A percentile compares a stretch with the other conserved stretches of the same genome.
Evolutionary conservation across 495 filamentous ascomycete genomes (phyloP).

Genomic region (Symbiotaphrina buchneri): DNA sequence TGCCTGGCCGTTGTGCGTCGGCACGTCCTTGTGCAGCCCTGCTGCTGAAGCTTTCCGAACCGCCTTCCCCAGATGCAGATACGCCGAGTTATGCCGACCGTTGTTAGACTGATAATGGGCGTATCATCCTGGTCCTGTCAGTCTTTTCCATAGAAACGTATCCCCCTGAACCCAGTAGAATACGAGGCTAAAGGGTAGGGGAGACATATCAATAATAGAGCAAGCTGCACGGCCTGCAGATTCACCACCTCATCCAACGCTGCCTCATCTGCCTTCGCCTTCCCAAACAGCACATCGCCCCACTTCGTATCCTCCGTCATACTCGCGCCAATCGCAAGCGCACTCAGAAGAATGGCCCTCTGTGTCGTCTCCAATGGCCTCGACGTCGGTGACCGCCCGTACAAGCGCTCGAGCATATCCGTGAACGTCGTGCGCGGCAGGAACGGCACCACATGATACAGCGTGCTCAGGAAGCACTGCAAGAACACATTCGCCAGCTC

Average conservation of each 20-base stretch:
- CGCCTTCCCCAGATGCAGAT: no score
- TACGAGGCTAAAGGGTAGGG: neutral
- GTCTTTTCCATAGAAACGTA: no score
- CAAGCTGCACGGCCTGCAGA: conserved; percentile 19
- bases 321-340: conserved; percentile 13
- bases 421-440: conserved; percentile 12
- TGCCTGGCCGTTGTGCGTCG: no score
- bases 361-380: no score
- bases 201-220: conserved; percentile 21
- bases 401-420: conserved; percentile 14
- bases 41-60: no score
- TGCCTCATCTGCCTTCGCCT: conserved; percentile 15
- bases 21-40: no score
- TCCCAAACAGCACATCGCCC: conserved; percentile 19
- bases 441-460: conserved; percentile 15
- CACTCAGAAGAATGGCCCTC: conserved; percentile 14
- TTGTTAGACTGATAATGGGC: no score
- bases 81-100: no score
- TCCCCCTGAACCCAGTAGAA: no score
- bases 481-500: conserved; percentile 16
- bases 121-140: no score
- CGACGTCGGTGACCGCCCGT: conserved; percentile 8
- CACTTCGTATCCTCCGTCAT: conserved; percentile 15
- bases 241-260: conserved; percentile 20
- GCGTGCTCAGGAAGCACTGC: conserved; percentile 13